phyloP scores from a whole-genome alignment of 2,329 filamentous ascomycete genomes.

The Claviceps pazoutovae region DNA sequence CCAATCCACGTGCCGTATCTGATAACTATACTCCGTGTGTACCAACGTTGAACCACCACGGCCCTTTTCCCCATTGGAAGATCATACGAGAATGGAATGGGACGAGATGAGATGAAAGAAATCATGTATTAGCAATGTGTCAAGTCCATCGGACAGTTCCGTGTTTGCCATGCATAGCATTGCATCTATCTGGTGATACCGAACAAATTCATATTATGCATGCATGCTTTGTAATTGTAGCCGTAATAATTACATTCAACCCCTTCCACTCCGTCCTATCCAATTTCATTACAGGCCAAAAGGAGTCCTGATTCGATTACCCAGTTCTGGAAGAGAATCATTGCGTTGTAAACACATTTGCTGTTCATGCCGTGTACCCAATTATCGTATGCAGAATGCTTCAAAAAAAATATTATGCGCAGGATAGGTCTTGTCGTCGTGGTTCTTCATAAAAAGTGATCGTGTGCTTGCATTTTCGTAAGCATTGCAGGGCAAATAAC shows the following conservation, averaged over 20 bases:
- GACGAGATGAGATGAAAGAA: not conserved
- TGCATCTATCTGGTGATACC: not conserved
- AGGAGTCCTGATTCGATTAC: too few relatives aligned
- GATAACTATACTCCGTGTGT: too few relatives aligned
- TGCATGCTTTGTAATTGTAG: not conserved
- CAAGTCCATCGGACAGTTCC: not conserved
- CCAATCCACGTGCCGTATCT: too few relatives aligned
- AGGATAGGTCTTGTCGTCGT: not conserved
- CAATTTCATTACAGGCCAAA: not conserved
- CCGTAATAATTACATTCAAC: not conserved
- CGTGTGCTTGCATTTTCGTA: too few relatives aligned
- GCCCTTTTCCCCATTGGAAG: too few relatives aligned
- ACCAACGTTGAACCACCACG: too few relatives aligned
- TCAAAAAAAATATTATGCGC: not conserved
- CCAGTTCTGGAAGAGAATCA: too few relatives aligned
- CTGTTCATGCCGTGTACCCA: not conserved
- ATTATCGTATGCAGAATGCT: not conserved
- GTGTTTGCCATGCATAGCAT: conserved; percentile 2
- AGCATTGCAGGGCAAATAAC: too few relatives aligned
- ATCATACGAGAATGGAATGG: too few relatives aligned
- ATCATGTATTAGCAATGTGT: not conserved
- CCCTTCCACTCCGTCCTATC: not conserved
- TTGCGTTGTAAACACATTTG: not conserved
- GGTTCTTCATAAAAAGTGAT: not conserved
- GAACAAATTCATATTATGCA: not conserved